These are phyloP conservation scores for Madurella mycetomatis DNA, from an alignment of 2,329 filamentous ascomycete species.

Conservation along the genomic window DNA sequence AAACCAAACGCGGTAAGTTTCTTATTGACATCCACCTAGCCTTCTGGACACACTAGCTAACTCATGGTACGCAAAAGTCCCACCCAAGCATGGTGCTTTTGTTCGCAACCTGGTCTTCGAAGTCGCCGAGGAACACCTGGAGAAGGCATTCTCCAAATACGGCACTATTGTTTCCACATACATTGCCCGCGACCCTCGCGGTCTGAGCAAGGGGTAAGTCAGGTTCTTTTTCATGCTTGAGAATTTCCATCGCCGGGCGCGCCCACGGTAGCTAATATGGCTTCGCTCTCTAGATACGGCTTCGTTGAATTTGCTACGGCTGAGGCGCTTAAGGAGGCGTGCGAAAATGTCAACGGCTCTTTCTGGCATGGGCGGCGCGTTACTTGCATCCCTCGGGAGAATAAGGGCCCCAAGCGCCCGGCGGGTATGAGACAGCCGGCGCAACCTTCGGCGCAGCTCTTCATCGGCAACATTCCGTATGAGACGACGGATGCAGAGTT, in stretches of 20 bases:
- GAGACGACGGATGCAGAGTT: constrained; percentile 81
- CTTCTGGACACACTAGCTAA: neutral
- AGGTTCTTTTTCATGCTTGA: neutral
- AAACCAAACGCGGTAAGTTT: neutral
- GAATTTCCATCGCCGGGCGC: neutral
- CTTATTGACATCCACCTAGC: neutral
- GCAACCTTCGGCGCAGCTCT: constrained; percentile 45
- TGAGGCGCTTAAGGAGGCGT: constrained; percentile 26
- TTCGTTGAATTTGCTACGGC: constrained; percentile 30
- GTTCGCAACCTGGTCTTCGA: constrained; percentile 36
- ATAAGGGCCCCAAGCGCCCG: neutral
- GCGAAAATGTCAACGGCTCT: constrained; percentile 30
- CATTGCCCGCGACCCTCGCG: constrained; percentile 33
- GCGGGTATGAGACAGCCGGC: neutral
- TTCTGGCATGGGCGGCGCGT: constrained; percentile 39
- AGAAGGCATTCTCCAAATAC: constrained; percentile 32
- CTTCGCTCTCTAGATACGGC: constrained; percentile 27
- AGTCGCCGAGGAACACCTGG: constrained; percentile 32
- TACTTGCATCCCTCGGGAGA: constrained; percentile 22
- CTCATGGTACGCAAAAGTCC: neutral
- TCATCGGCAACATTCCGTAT: constrained; percentile 81
- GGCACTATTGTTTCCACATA: constrained; percentile 25
- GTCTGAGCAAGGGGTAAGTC: constrained; percentile 34
- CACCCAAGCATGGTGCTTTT: constrained; percentile 24
- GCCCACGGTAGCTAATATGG: constrained; percentile 12